phyloP scores from a whole-genome alignment of 805 yeast species.

The Zygotorulaspora danielsina region DNA sequence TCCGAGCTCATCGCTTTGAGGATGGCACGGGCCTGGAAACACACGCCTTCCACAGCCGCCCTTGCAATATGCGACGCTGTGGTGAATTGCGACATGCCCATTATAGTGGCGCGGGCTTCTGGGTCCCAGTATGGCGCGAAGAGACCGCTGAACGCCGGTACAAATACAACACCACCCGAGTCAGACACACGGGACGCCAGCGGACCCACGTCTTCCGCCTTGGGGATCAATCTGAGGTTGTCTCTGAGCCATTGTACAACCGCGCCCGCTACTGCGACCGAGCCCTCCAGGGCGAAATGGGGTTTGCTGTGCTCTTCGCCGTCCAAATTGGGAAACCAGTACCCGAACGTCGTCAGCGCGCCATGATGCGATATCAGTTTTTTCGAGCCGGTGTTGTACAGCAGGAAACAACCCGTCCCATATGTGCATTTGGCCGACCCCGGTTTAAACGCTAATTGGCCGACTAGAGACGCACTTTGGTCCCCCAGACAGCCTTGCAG shows the following conservation, averaged over 20 bases:
- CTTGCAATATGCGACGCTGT: slow-evolving; percentile 87
- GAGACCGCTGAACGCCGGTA: slow-evolving; percentile 90
- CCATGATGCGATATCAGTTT: slow-evolving; percentile 75
- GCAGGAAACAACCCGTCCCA: slow-evolving; percentile 91
- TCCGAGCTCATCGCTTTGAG: slow-evolving; percentile 85
- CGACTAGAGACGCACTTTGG: slow-evolving; percentile 90
- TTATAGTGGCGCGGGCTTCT: slow-evolving; percentile 85
- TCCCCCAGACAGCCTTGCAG: slow-evolving; percentile 91
- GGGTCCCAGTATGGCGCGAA: slow-evolving; percentile 97
- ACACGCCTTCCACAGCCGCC: slow-evolving; percentile 93
- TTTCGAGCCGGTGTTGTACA: slow-evolving; percentile 77
- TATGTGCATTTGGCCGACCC: slow-evolving; percentile 94
- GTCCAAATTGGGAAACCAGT: slow-evolving; percentile 73
- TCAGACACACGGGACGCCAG: slow-evolving; percentile 76
- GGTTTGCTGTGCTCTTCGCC: slow-evolving; percentile 47
- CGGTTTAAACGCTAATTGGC: slow-evolving; percentile 76
- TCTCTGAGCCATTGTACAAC: slow-evolving; percentile 93
- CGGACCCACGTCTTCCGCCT: slow-evolving; percentile 85
- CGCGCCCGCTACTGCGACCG: slow-evolving; percentile 94
- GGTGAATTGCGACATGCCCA: slow-evolving; percentile 91
- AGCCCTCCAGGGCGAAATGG: slow-evolving; percentile 89
- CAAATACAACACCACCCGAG: slow-evolving; percentile 89
- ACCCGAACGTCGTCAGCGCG: slow-evolving; percentile 83
- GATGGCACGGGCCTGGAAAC: slow-evolving; percentile 89
- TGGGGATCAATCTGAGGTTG: slow-evolving; percentile 74